phyloP scores from a whole-genome alignment of 1,284 basidiomycete genomes.

The Pisolithus thermaeus region DNA sequence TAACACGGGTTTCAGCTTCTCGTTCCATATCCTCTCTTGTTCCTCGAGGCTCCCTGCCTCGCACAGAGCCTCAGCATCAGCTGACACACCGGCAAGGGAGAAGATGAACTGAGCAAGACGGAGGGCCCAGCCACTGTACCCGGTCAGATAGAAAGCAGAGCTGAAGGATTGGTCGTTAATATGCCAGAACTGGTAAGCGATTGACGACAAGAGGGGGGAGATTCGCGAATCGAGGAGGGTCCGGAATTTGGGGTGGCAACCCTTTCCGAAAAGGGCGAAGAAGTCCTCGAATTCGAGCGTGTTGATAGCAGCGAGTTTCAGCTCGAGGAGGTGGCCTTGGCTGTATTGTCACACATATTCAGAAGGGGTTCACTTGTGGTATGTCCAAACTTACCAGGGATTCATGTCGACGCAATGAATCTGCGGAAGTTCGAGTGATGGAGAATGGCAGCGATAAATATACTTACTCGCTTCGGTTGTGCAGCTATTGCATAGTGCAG shows the following conservation, averaged over 20 bases:
- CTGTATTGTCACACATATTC: constrained; percentile 19
- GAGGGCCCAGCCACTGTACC: constrained; percentile 71
- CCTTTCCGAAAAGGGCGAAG: constrained; percentile 71
- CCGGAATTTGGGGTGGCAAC: constrained; percentile 59
- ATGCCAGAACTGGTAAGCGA: constrained; percentile 76
- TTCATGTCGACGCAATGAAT: constrained; percentile 78
- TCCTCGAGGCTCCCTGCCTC: constrained; percentile 50
- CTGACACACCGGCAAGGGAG: constrained; percentile 50
- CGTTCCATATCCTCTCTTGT: constrained; percentile 64
- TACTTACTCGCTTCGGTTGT: constrained; percentile 44
- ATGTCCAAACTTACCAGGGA: constrained; percentile 35
- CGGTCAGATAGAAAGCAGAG: constrained; percentile 66
- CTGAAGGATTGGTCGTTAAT: constrained; percentile 61
- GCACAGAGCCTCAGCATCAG: constrained; percentile 56
- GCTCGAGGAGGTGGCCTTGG: constrained; percentile 76
- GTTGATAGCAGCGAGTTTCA: constrained; percentile 70
- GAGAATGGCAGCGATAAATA: neutral
- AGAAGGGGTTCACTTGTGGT: neutral
- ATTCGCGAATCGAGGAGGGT: constrained; percentile 61
- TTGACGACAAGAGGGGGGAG: constrained; percentile 69
- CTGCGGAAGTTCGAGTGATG: constrained; percentile 17
- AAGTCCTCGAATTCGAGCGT: constrained; percentile 64
- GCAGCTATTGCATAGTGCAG: constrained; percentile 75
- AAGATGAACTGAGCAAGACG: constrained; percentile 63
- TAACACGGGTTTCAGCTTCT: constrained; percentile 57